Evolutionary conservation across 1,284 basidiomycete genomes (phyloP), one percentile per base, ranked within the genome.

Genomic region (Moesziomyces parantarcticus): DNA sequence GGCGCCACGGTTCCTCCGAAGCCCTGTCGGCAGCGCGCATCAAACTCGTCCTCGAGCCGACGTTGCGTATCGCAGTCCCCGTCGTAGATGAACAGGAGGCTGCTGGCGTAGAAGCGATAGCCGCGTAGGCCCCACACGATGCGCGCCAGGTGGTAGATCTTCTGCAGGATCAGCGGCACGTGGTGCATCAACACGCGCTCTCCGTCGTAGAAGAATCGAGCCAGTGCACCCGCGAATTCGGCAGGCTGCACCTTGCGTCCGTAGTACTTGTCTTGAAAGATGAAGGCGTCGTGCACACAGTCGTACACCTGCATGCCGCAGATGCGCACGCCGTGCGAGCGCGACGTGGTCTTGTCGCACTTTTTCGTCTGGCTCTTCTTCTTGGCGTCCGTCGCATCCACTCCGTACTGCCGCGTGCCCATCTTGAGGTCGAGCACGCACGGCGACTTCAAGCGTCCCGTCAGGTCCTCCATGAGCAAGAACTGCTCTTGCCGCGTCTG

Each of bases 361-460:
- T 99, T 99, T 86, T 96, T 97, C 50, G 96, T 90, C 86, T 99
- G 97, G 81, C 93, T 97, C 85, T 91, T 92, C 88, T 97, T 97
- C 87, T 99, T 99, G 58, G 90, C 88, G 0, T 90, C 87, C 5
- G 92, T 93, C 22, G 96, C 96, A 79, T 98, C 93, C 85, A 97
- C 92, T 16, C 97, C 97, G 85, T 99, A 98, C 86, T 99, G 96
- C 43, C 96, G 88, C 34, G 95, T 98, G 14, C 96, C 96, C 96
- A 99, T 99, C 87, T 99, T 99, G 78, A 99, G 87, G 85, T 99
- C 96, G 73, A 99, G 89, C 43, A 99, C 97, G 82, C 96, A 99
- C 4, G 97, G 93, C 53, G 89, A 90, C 84, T 92, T 95, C 76
- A 98, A 85, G n/a, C 92, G 87, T 21, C 97, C 97, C 1, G 96